A percentile compares a stretch with the other conserved stretches of the same genome.
Evolutionary conservation across 2,329 filamentous ascomycete genomes (phyloP).

Genomic region (Leptographium flavum): DNA sequence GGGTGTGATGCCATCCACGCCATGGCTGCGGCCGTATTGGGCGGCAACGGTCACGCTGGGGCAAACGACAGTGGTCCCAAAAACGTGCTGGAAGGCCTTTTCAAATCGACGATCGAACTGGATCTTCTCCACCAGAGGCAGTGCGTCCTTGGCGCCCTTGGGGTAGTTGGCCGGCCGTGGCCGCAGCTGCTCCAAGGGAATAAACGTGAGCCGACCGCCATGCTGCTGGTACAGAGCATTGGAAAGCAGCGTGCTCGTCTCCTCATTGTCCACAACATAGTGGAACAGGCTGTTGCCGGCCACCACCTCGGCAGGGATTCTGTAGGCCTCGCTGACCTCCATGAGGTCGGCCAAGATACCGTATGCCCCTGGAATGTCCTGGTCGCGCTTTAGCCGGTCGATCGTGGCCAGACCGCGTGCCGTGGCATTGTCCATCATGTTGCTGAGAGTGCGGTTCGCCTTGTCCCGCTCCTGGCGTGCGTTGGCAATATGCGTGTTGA

Average conservation of each 20-base stretch:
- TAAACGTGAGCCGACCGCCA: conserved; percentile 82
- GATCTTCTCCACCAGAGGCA: conserved; percentile 76
- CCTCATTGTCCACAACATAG: conserved; percentile 85
- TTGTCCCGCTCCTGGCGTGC: conserved; percentile 63
- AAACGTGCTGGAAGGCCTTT: conserved; percentile 83
- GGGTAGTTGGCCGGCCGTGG: conserved; percentile 62
- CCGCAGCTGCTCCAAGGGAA: conserved; percentile 74
- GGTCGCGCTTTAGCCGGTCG: conserved; percentile 64
- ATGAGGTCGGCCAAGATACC: conserved; percentile 91
- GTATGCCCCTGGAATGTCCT: conserved; percentile 73
- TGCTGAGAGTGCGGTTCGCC: conserved; percentile 62
- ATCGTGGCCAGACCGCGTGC: conserved; percentile 78
- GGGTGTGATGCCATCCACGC: conserved; percentile 82
- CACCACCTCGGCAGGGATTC: conserved; percentile 81
- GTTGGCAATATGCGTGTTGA: conserved; percentile 63
- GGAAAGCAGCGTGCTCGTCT: conserved; percentile 70
- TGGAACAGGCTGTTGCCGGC: conserved; percentile 89
- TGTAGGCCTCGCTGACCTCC: conserved; percentile 70
- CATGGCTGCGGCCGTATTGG: conserved; percentile 85
- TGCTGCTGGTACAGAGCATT: conserved; percentile 66
- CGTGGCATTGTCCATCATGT: conserved; percentile 82
- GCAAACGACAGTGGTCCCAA: conserved; percentile 89
- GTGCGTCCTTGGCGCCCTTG: conserved; percentile 62
- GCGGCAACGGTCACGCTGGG: conserved; percentile 76
- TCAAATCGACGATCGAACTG: conserved; percentile 65